Base-by-base conservation (phyloP, 2,329 filamentous ascomycete genomes). In the Paecilomyces fulvus region DNA sequence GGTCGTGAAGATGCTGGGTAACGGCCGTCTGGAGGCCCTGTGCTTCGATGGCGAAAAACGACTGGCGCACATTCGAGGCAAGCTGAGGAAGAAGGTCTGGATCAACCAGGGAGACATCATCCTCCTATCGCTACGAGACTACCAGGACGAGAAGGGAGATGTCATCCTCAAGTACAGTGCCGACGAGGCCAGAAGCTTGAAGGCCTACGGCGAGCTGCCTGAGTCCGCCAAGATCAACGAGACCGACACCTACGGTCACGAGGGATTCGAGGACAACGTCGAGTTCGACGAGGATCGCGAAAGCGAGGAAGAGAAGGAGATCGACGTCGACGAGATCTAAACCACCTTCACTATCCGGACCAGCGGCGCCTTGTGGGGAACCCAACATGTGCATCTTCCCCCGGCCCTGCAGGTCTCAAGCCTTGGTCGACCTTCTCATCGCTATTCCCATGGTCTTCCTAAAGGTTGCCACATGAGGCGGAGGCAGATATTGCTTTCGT, bases 221-320 rank as follows among this genome's bases (percentile, higher is more conserved):
- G 94, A 97, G 79, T 89, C 85, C 70, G 94, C 94, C 74, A 97
- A 97, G 88, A 99, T 99, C 85, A 99, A 99, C 85, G 94, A 99
- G 84, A 96, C 91, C 63, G 94, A 97, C 77, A 95, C 90, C 63
- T 78, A 85, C 72, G 84, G 90, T 70, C 89, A 92, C 76, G 89
- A 92, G 75, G 92, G 91, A 75, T 88, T 95, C 74, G 92, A 94
- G 76, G 90, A 96, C 79, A 94, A 94, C 78, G 96, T 99, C 81
- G 94, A 97, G 80, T 97, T 97, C 80, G 94, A 95, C 79, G 92
- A 97, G 75, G 92, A 96, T 76, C 81, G 87, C 64, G 87, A 89
- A 62, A 80, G 75, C 58, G 79, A 78, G 68, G 82, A 81, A 61
- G 84, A 82, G 72, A 91, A 90, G 80, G 90, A 95, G 66, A 86